Conservation (phyloP, 148 eudicot species). For the Hydrangea macrophylla region DNA sequence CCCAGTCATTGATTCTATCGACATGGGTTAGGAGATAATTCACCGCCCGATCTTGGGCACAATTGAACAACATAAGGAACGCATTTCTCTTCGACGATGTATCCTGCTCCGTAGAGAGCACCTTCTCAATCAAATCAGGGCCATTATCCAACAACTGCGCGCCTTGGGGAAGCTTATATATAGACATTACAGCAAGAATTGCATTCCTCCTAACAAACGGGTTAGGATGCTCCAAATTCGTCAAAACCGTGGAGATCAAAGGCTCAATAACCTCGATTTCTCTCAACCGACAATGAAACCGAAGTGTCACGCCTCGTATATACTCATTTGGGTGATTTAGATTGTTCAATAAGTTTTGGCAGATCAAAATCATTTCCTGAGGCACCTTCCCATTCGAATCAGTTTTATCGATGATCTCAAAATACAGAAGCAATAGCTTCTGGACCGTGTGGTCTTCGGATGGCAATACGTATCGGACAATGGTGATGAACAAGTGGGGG, state of each 20-base stretch:
- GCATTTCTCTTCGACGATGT: slow-evolving; percentile 91
- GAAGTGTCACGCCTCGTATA: slow-evolving; percentile 73
- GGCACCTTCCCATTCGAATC: slow-evolving; percentile 50
- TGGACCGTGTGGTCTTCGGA: slow-evolving; percentile 70
- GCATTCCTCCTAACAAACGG: slow-evolving; percentile 78
- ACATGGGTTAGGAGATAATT: slow-evolving; percentile 68
- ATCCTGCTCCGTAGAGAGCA: slow-evolving; percentile 66
- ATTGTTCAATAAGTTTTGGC: slow-evolving; percentile 64
- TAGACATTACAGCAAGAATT: slow-evolving; percentile 63
- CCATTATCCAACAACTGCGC: slow-evolving; percentile 65
- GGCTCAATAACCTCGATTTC: slow-evolving; percentile 70
- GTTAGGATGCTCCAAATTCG: slow-evolving; percentile 66
- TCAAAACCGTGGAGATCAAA: slow-evolving; percentile 61
- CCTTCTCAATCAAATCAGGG: slow-evolving; percentile 73
- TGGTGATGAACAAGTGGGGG: slow-evolving; percentile 60
- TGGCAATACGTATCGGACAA: slow-evolving; percentile 62
- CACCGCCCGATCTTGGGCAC: slow-evolving; percentile 85
- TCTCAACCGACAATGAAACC: slow-evolving; percentile 66
- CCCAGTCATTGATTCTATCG: slow-evolving; percentile 77
- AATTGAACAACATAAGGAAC: slow-evolving; percentile 80
- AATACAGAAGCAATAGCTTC: slow-evolving; percentile 54
- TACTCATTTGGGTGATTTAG: slow-evolving; percentile 70
- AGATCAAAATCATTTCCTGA: slow-evolving; percentile 67
- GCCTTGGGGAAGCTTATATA: slow-evolving; percentile 85
- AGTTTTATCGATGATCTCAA: slow-evolving; percentile 71